phyloP scores from a whole-genome alignment of 192 early-diverging fungal genomes.

The Obelidium mucronatum region DNA sequence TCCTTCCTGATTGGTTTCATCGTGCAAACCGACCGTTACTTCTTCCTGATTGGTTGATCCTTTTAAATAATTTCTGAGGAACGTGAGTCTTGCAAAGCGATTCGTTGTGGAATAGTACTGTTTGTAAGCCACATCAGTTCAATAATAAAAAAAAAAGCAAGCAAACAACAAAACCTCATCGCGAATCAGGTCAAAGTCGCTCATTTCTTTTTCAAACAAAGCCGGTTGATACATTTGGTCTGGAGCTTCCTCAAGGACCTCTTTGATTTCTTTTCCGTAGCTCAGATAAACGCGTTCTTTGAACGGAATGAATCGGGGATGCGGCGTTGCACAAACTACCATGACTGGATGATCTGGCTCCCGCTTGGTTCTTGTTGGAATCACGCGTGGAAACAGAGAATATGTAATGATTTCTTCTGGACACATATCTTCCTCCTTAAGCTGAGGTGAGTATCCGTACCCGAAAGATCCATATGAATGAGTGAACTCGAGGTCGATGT shows the following conservation, averaged over 20 bases:
- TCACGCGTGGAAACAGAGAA: slow-evolving; percentile 55
- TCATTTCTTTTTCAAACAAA: slow-evolving; percentile 34
- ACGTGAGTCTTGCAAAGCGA: slow-evolving; percentile 28
- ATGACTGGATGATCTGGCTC: slow-evolving; percentile 46
- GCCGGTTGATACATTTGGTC: slow-evolving; percentile 8
- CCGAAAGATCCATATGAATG: slow-evolving; percentile 58
- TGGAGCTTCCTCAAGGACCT: slow-evolving; percentile 17
- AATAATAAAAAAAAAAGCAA: background rate
- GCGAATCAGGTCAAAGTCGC: slow-evolving; percentile 3
- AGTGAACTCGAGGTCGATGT: slow-evolving; percentile 54
- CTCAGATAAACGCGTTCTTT: slow-evolving; percentile 41
- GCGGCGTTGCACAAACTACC: slow-evolving; percentile 48
- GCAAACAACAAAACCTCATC: background rate
- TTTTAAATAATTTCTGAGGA: slow-evolving; percentile 33
- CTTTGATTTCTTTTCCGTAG: slow-evolving; percentile 40
- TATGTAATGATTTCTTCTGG: slow-evolving; percentile 47
- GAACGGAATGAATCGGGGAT: slow-evolving; percentile 51
- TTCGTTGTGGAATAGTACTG: slow-evolving; percentile 32
- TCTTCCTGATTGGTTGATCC: slow-evolving; percentile 34
- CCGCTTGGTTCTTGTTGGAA: slow-evolving; percentile 36
- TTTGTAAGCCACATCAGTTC: too few species aligned
- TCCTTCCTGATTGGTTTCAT: slow-evolving; percentile 12
- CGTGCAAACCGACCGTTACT: background rate
- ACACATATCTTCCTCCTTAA: slow-evolving; percentile 43
- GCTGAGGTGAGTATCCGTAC: slow-evolving; percentile 52